A percentile compares a stretch with the other conserved stretches of the same genome.
Evolutionary conservation across 305 asterid genomes (phyloP).

Genomic region (Fraxinus sp.): DNA sequence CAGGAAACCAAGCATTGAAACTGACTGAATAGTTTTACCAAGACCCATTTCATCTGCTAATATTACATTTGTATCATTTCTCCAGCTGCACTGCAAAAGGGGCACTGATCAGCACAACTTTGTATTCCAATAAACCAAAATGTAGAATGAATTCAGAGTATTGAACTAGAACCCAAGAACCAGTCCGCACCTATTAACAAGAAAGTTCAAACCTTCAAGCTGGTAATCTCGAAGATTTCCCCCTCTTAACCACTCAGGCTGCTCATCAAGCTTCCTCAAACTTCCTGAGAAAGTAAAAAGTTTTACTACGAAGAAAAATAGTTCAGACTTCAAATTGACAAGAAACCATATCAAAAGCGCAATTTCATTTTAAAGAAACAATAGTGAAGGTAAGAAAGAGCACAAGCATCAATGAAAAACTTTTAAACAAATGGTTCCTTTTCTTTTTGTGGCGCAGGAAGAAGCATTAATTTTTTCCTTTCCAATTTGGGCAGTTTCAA

Average conservation of each 20-base stretch:
- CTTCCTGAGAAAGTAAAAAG: conserved; percentile 57
- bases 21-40: conserved; percentile 98
- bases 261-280: conserved; percentile 96
- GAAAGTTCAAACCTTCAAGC: conserved; percentile 97
- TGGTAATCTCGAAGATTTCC: conserved; percentile 98
- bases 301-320: conserved; percentile 10
- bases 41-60: conserved; percentile 99
- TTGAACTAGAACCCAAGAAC: conserved; percentile 27
- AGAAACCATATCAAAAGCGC: neutral
- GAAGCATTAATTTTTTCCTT: neutral
- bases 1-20: conserved; percentile 97
- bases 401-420: neutral
- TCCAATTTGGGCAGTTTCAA: neutral
- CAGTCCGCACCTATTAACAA: conserved; percentile 85
- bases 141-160: conserved; percentile 6
- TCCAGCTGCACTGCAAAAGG: conserved; percentile 86
- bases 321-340: conserved; percentile 8
- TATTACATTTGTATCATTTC: conserved; percentile 96
- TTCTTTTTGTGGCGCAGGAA: neutral
- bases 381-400: neutral
- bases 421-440: neutral
- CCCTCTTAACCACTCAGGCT: conserved; percentile 97
- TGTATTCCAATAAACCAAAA: conserved; percentile 21
- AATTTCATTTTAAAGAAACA: neutral
- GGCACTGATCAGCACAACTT: conserved; percentile 51